Percentiles rank a stretch among this genome's conserved stretches.
phyloP scores from a whole-genome alignment of 2,329 filamentous ascomycete species.

The Chaetomium strumarium region DNA sequence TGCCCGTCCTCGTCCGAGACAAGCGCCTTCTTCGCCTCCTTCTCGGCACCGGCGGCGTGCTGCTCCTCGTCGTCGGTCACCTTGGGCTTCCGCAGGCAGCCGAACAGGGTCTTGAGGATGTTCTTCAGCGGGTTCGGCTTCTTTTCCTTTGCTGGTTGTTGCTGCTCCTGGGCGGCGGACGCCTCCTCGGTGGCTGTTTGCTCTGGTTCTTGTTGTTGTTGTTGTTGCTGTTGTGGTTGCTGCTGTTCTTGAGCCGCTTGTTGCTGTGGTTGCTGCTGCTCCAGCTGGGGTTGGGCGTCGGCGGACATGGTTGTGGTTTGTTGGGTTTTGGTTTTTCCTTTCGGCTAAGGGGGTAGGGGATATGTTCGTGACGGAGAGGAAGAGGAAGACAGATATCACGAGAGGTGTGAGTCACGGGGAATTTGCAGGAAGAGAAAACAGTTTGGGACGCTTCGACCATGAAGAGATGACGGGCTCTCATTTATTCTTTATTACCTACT shows the following conservation, averaged over 20 bases:
- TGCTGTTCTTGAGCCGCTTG: neutral
- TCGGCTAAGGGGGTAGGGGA: neutral
- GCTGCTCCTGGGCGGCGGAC: too few species aligned
- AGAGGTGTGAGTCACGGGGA: too few species aligned
- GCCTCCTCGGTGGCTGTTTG: neutral
- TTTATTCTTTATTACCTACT: neutral
- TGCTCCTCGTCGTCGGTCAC: neutral
- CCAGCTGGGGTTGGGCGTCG: neutral
- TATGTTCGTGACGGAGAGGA: neutral
- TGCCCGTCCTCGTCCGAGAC: neutral
- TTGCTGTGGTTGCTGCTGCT: conserved; percentile 4
- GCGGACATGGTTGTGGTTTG: conserved; percentile 8
- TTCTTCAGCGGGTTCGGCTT: conserved; percentile 15
- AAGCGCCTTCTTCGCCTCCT: neutral
- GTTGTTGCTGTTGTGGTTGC: neutral
- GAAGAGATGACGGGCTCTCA: too few species aligned
- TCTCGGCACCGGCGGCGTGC: neutral
- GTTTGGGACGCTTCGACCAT: neutral
- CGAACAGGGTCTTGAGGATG: conserved; percentile 10
- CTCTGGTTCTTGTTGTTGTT: neutral
- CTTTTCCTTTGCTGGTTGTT: conserved; percentile 1
- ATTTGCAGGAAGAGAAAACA: neutral
- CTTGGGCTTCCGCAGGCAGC: conserved; percentile 12
- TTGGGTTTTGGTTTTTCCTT: neutral
- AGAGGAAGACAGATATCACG: neutral